A percentile compares a stretch with the other conserved stretches of the same genome.
These are phyloP conservation scores for Neofusicoccum cordaticola DNA, from an alignment of 2,329 filamentous ascomycete genomes.

Conservation along the genomic window DNA sequence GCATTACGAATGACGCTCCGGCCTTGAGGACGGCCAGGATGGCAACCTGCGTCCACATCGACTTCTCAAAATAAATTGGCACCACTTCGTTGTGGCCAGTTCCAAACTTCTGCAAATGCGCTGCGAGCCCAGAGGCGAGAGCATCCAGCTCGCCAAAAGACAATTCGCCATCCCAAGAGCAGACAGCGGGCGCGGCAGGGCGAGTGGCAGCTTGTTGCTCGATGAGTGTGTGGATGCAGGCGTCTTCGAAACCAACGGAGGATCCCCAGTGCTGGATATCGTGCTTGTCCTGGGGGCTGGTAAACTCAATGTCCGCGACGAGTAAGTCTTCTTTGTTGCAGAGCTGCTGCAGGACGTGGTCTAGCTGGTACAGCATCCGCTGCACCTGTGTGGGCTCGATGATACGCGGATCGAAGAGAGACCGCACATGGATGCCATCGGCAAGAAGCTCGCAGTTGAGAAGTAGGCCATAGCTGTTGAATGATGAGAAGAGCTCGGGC, in stretches of 20 bases:
- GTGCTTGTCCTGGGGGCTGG: background rate
- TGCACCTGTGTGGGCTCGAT: background rate
- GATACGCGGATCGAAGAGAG: too few species aligned
- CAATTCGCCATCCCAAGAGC: conserved; percentile 51
- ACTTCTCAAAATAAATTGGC: background rate
- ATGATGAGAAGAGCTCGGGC: too few species aligned
- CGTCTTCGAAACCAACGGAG: conserved; percentile 41
- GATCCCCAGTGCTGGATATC: conserved; percentile 43
- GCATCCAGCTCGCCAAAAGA: conserved; percentile 47
- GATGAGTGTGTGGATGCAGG: conserved; percentile 28
- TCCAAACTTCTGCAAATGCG: too few species aligned
- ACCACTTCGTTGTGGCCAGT: background rate
- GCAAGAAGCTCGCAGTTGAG: too few species aligned
- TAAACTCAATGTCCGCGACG: background rate
- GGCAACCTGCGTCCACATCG: conserved; percentile 29
- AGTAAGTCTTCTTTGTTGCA: background rate
- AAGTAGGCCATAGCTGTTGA: too few species aligned
- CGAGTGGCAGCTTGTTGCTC: conserved; percentile 29
- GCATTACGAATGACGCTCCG: conserved; percentile 21
- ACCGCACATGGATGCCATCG: too few species aligned
- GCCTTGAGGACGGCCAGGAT: conserved; percentile 38
- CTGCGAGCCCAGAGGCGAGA: too few species aligned
- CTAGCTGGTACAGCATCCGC: background rate
- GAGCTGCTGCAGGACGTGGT: background rate
- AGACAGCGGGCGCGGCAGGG: conserved; percentile 37